A percentile compares a stretch with the other conserved stretches of the same genome.
Conservation (phyloP, 495 filamentous ascomycete genomes). For the Lasiosphaeria ovina region DNA sequence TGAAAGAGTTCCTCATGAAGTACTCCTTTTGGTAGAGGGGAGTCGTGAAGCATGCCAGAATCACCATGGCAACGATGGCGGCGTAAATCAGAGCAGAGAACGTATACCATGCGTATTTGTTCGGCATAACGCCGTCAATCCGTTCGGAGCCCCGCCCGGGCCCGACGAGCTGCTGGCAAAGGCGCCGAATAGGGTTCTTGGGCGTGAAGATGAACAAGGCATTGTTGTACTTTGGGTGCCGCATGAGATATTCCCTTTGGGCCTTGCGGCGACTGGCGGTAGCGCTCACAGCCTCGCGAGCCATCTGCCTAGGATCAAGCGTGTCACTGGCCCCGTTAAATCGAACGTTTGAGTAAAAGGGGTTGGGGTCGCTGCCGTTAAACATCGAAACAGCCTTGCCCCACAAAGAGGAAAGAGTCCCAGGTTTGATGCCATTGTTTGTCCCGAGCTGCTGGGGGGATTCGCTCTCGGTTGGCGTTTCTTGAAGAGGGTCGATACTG, state of each 20-base stretch:
- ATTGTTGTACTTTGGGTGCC: conserved; percentile 89
- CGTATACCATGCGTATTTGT: conserved; percentile 82
- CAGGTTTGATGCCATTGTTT: conserved; percentile 43
- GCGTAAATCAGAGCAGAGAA: conserved; percentile 95
- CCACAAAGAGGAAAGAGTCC: conserved; percentile 57
- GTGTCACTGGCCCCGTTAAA: conserved; percentile 72
- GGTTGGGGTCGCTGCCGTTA: conserved; percentile 76
- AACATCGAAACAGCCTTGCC: conserved; percentile 52
- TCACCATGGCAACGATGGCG: conserved; percentile 93
- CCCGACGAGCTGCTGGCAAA: conserved; percentile 89
- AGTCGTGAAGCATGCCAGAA: conserved; percentile 91
- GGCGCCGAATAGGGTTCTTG: conserved; percentile 67
- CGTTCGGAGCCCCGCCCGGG: conserved; percentile 84
- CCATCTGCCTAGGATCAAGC: conserved; percentile 81
- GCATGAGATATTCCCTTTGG: conserved; percentile 84
- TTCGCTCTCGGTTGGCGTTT: conserved; percentile 36
- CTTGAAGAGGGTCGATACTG: conserved; percentile 43
- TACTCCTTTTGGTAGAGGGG: conserved; percentile 89
- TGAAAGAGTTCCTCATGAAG: conserved; percentile 55
- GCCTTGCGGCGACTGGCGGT: conserved; percentile 77
- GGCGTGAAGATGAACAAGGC: conserved; percentile 85
- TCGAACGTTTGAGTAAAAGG: conserved; percentile 83
- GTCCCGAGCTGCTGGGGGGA: conserved; percentile 29
- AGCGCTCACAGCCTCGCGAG: conserved; percentile 81
- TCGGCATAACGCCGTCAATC: conserved; percentile 81